Evolutionary conservation across 352 stramenopile species (phyloP), one percentile per base, ranked within the genome.

Genomic region (Phytophthora citricola): DNA sequence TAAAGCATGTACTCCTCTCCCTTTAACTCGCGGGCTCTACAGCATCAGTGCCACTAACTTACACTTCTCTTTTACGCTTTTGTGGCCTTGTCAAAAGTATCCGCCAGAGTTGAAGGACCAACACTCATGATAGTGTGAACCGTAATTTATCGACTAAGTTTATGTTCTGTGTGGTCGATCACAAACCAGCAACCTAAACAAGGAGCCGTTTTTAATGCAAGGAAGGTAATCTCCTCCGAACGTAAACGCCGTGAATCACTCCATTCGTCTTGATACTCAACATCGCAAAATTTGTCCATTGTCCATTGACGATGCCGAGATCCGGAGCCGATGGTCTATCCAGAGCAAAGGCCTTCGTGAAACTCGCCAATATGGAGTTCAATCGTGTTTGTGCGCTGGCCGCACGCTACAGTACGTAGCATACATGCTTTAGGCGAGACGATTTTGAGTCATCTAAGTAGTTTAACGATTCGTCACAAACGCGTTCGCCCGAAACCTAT

Each of bases 51-150:
- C 17, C 17, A 20, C 17, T 20, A 20, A 20, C 17, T 20, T 20
- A 20, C 17, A 20, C 17, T 20, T 20, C 17, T 20, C n/a, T 20
- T 20, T 20, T 20, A 20, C 17, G 17, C 17, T 20, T 20, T 20
- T 20, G 17, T 20, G 17, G 17, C 17, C 17, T 20, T 20, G 17
- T 20, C 17, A 50, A 52, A 50, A 49, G 26, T 40, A 49, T 58
- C 51, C 50, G 45, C 3, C 22, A 47, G 4, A 39, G 34, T 48
- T 58, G 54, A 55, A 48, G n/a, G 24, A 63, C 43, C 55, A 63
- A 55, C 55, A 63, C 55, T 63, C 55, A 47, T 29, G 12, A 22
- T 5, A 26, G 2, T 5, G 7, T 5, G 12, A 41, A 41, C 36
- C 36, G 36, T 41, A 41, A 6, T 41, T n/a, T 17, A 12, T 41